Evolutionary conservation across 148 eudicot species (phyloP).

Genomic region (Cornus suecica): DNA sequence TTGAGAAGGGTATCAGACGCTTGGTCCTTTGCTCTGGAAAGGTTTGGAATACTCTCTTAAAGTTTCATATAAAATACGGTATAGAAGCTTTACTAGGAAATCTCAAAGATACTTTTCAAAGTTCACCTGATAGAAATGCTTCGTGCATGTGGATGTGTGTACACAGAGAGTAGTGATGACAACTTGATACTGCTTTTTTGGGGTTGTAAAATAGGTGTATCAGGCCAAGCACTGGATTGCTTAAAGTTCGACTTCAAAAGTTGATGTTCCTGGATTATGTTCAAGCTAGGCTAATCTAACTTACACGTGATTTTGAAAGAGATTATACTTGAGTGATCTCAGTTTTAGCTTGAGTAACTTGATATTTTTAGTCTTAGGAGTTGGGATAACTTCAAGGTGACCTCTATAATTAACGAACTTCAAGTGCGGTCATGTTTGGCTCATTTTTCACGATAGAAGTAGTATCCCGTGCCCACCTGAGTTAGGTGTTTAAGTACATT

Average conservation of each 20-base stretch:
- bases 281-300: not conserved
- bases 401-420: not conserved
- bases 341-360: not conserved
- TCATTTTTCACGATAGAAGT: too few relatives aligned
- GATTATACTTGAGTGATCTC: not conserved
- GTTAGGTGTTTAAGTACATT: too few relatives aligned
- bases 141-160: not conserved
- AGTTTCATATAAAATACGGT: too few relatives aligned
- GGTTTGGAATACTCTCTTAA: conserved; percentile 29
- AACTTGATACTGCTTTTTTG: not conserved
- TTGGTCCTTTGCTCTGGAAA: conserved; percentile 92
- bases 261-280: not conserved
- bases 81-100: not conserved
- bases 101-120: not conserved
- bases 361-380: not conserved
- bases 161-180: not conserved
- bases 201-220: not conserved
- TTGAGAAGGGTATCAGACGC: conserved; percentile 82
- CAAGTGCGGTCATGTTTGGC: not conserved
- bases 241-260: not conserved
- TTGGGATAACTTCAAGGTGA: not conserved
- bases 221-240: not conserved
- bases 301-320: not conserved
- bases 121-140: not conserved
- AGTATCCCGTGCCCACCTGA: too few relatives aligned